These are phyloP conservation scores for Malania oleifera DNA, from an alignment of 164 flowering plant species.

Conservation along the genomic window DNA sequence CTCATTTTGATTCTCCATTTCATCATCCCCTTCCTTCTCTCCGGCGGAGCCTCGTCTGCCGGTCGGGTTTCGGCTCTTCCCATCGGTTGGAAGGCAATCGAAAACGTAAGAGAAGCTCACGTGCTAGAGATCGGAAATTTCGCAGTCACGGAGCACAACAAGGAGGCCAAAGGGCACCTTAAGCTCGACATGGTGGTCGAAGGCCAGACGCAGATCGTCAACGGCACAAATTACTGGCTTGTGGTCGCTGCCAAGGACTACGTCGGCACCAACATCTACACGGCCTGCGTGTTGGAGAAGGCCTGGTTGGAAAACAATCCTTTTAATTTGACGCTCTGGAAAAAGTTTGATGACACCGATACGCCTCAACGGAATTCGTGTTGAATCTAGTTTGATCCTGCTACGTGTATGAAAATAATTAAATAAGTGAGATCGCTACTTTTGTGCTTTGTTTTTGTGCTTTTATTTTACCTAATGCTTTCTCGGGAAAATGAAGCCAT, in stretches of 20 bases:
- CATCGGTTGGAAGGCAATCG: slow-evolving; percentile 10
- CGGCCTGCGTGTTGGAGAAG: slow-evolving; percentile 11
- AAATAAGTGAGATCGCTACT: too few relatives aligned
- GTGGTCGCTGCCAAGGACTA: neutral
- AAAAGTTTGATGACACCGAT: neutral
- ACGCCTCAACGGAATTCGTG: too few relatives aligned
- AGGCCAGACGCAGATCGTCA: slow-evolving; percentile 12
- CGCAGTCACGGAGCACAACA: slow-evolving; percentile 19
- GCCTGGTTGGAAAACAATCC: slow-evolving; percentile 9
- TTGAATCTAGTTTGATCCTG: too few relatives aligned
- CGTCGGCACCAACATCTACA: neutral
- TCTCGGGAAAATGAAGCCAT: too few relatives aligned
- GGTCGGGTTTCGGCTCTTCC: too few relatives aligned
- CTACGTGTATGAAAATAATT: too few relatives aligned
- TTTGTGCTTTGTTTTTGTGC: too few relatives aligned
- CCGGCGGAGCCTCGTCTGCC: neutral
- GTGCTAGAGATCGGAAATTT: slow-evolving; percentile 17
- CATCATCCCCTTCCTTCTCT: slow-evolving; percentile 4
- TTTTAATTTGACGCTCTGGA: neutral
- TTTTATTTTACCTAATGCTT: too few relatives aligned
- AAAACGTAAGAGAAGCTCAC: slow-evolving; percentile 11
- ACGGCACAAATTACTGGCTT: slow-evolving; percentile 12
- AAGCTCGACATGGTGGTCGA: slow-evolving; percentile 1
- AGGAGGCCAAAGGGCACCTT: neutral
- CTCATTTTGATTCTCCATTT: neutral